phyloP scores from a whole-genome alignment of 257 asterid species.

The Eucommia ulmoides region DNA sequence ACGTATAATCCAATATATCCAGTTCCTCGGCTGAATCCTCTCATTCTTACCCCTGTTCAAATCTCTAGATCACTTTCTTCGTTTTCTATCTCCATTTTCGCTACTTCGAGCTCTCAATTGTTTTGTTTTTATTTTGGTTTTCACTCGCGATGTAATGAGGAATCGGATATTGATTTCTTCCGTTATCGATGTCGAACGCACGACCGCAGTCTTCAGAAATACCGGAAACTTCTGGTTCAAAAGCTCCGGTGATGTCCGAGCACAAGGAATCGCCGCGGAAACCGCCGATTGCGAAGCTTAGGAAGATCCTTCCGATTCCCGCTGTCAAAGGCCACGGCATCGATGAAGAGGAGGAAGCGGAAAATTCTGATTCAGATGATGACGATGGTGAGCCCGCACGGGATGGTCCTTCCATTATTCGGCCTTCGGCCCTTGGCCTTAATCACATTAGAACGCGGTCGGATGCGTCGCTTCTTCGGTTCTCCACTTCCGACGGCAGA shows the following conservation, averaged over 20 bases:
- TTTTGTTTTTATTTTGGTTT: neutral
- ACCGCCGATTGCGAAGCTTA: constrained; percentile 35
- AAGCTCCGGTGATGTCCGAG: too few relatives aligned
- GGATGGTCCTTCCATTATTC: constrained; percentile 25
- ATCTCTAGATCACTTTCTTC: neutral
- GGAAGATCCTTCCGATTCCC: constrained; percentile 56
- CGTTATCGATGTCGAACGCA: constrained; percentile 10
- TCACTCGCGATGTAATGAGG: neutral
- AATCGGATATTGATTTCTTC: neutral
- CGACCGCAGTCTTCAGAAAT: constrained; percentile 16
- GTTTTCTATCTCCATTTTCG: neutral
- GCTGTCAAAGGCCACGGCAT: constrained; percentile 12
- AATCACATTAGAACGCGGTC: constrained; percentile 70
- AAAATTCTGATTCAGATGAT: constrained; percentile 15
- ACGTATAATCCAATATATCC: constrained; percentile 11
- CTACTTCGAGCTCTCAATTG: neutral
- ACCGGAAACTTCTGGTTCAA: constrained; percentile 7
- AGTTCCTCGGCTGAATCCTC: neutral
- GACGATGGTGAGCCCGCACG: constrained; percentile 7
- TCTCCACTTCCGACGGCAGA: constrained; percentile 18
- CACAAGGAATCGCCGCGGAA: constrained; percentile 11
- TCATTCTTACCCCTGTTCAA: too few relatives aligned
- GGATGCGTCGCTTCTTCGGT: constrained; percentile 34
- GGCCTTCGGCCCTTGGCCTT: constrained; percentile 47
- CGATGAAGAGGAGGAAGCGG: constrained; percentile 4